Base-by-base conservation (phyloP, 345 rosid species). In the Sisymbrium irio region DNA sequence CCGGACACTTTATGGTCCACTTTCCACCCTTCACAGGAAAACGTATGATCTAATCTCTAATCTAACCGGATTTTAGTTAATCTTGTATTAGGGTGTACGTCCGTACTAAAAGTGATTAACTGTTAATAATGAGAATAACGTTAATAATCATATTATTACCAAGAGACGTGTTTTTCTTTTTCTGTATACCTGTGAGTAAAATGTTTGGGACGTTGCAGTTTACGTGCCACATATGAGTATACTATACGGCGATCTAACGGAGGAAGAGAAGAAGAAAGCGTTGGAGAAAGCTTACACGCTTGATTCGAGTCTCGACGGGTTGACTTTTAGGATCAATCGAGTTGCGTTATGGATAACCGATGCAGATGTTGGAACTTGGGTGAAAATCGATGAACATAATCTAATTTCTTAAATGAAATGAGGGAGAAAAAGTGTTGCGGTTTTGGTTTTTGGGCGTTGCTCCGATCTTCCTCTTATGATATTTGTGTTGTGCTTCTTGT, bases 141-240 rank as follows among this genome's bases (percentile, higher is more conserved):
- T 5, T 9, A 28, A 27, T 5, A 25, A 33, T 8, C 55, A 56
- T 33, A 46, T 53, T 39, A 17, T 37, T 28, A 41, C 22, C 15
- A 69, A 33, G 57, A 32, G 61, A 18, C 20, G 6, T 40, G 42
- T 36, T 20, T 32, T 9, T 25, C 32, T 11, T 25, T 17, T 35
- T 44, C 2, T 40, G 44, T 40, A 13, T 13, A 32, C 9, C 22
- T 22, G 46, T 13, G 22, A 35, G 35, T 50, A 13, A 62, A 14
- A 72, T 41, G 45, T 27, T 62, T 47, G 46, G 4, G 8, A 25
- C 57, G 10, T 73, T 71, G 82, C 82, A 89, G 96, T 88, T 44
- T 89, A 88, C 76, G 84, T 92, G 96, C 97, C 96, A 6, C 96
- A 88, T 79, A 64, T 85, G 62, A 89, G 97, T 83, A 79, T 89